Percentiles rank a stretch among this genome's conserved stretches.
Conservation (phyloP, 805 yeast genomes). For the Starmera pachycereana region DNA sequence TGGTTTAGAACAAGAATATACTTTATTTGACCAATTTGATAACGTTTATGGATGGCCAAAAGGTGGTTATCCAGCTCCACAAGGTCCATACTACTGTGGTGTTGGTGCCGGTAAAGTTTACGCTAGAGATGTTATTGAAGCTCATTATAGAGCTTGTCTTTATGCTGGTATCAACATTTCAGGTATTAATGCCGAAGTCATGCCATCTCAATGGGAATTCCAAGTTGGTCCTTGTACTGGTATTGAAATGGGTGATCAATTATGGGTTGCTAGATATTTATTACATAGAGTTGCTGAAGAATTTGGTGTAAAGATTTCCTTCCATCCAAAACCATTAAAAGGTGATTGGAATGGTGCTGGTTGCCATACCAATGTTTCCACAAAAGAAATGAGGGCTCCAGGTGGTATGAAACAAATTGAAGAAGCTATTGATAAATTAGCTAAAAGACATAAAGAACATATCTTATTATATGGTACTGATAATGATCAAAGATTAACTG, state of each 20-base stretch:
- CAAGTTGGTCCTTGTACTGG: slow-evolving; percentile 98
- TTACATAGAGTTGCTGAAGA: slow-evolving; percentile 95
- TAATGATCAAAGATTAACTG: slow-evolving; percentile 92
- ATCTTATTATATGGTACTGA: slow-evolving; percentile 91
- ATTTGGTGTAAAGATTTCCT: slow-evolving; percentile 95
- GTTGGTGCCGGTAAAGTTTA: slow-evolving; percentile 98
- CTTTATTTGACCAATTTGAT: slow-evolving; percentile 85
- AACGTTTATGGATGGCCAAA: slow-evolving; percentile 97
- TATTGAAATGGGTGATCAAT: slow-evolving; percentile 92
- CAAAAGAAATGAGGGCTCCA: slow-evolving; percentile 79
- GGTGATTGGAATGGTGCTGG: slow-evolving; percentile 99
- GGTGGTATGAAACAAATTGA: slow-evolving; percentile 97
- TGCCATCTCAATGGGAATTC: slow-evolving; percentile 99
- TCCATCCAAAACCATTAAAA: slow-evolving; percentile 98
- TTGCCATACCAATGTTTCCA: slow-evolving; percentile 98
- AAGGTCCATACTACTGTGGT: slow-evolving; percentile 99
- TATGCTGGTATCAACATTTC: slow-evolving; percentile 85
- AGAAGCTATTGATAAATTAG: slow-evolving; percentile 83
- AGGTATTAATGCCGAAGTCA: slow-evolving; percentile 98
- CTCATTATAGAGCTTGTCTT: slow-evolving; percentile 97
- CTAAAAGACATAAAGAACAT: slow-evolving; percentile 95
- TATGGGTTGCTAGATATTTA: slow-evolving; percentile 93
- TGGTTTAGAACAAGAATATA: slow-evolving; percentile 98
- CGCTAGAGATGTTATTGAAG: slow-evolving; percentile 97
- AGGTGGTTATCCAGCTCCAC: slow-evolving; percentile 99